Percentiles rank a stretch among this genome's conserved stretches.
Conservation (phyloP, 2,329 filamentous ascomycete species). For the Aspergillus sp. region DNA sequence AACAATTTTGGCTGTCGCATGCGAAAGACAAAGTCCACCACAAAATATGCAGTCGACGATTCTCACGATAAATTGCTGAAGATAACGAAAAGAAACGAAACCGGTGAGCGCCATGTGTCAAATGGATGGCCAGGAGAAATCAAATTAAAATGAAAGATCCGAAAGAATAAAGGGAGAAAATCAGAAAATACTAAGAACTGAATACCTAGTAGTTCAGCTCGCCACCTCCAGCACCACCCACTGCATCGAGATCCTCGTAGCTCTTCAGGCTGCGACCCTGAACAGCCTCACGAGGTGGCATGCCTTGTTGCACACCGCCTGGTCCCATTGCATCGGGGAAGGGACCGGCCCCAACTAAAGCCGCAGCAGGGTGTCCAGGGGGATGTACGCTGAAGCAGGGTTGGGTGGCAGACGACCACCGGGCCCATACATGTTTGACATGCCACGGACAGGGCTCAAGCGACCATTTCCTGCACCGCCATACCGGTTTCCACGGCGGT, state of each 20-base stretch:
- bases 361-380: constrained; percentile 37
- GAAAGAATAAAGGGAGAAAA: constrained; percentile 1
- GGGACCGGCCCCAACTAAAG: constrained; percentile 40
- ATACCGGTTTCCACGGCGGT: constrained; percentile 62
- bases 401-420: constrained; percentile 28
- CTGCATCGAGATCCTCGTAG: constrained; percentile 94
- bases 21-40: no score
- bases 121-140: no score
- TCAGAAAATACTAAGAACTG: not conserved
- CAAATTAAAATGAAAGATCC: not conserved
- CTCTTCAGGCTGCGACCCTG: constrained; percentile 91
- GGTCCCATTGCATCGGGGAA: constrained; percentile 46
- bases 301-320: constrained; percentile 65
- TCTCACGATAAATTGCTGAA: no score
- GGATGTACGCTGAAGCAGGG: constrained; percentile 29
- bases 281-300: constrained; percentile 85
- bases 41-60: no score
- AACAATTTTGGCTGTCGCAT: no score
- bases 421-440: constrained; percentile 31
- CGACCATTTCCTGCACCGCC: constrained; percentile 47
- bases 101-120: not conserved
- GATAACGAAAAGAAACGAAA: not conserved
- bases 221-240: constrained; percentile 66
- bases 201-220: constrained; percentile 80
- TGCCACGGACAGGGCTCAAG: constrained; percentile 36